phyloP scores from a whole-genome alignment of 1,139 yeast genomes.

The Yamadazyma spencermartinsiae region DNA sequence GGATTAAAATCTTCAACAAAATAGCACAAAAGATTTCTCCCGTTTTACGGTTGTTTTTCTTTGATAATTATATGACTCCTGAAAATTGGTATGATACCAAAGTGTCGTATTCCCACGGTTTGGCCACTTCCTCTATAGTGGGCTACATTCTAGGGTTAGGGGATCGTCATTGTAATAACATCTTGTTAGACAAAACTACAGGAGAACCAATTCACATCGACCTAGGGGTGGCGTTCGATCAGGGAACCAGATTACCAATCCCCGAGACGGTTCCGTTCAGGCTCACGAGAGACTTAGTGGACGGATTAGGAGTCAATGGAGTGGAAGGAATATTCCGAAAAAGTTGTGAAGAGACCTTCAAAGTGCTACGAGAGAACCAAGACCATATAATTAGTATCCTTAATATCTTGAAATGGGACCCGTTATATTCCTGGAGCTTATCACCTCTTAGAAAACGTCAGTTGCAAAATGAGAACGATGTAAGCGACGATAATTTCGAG shows the following conservation, averaged over 20 bases:
- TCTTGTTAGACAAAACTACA: constrained; percentile 68
- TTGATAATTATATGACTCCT: constrained; percentile 64
- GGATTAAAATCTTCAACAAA: constrained; percentile 51
- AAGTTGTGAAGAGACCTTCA: constrained; percentile 72
- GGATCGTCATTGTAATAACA: constrained; percentile 91
- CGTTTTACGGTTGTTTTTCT: constrained; percentile 67
- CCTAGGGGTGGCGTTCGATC: constrained; percentile 94
- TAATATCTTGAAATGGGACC: constrained; percentile 89
- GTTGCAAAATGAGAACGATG: constrained; percentile 41
- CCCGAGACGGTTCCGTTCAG: constrained; percentile 96
- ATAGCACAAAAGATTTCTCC: constrained; percentile 63
- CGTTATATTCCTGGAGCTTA: constrained; percentile 85
- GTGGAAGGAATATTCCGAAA: constrained; percentile 72
- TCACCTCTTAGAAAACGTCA: constrained; percentile 66
- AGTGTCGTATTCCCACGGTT: constrained; percentile 68
- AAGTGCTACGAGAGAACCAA: constrained; percentile 63
- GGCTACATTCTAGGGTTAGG: constrained; percentile 91
- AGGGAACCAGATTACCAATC: constrained; percentile 76
- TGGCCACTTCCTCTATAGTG: constrained; percentile 82
- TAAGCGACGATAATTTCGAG: constrained; percentile 16
- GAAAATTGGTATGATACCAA: constrained; percentile 74
- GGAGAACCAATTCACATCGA: constrained; percentile 98
- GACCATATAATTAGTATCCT: constrained; percentile 78
- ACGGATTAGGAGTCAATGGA: constrained; percentile 88
- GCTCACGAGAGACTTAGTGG: constrained; percentile 84